phyloP scores from a whole-genome alignment of 192 early-diverging fungal genomes.

The Cetraspora pellucida region DNA sequence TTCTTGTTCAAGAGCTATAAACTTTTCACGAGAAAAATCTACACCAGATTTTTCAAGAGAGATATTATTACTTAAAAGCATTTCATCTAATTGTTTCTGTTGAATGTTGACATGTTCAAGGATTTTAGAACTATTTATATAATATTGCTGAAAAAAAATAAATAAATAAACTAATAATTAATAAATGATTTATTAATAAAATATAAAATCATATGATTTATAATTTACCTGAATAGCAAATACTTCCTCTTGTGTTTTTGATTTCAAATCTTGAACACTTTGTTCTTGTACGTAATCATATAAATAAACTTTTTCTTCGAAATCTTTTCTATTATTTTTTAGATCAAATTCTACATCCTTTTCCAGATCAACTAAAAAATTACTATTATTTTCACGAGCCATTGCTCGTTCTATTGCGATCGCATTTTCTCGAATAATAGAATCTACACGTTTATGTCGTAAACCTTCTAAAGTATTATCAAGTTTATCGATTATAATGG shows the following conservation, averaged over 20 bases:
- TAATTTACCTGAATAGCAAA: conserved; percentile 14
- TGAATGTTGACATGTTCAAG: conserved; percentile 6
- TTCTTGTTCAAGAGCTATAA: conserved; percentile 41
- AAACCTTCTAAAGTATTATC: conserved; percentile 20
- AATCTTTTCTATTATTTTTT: not conserved
- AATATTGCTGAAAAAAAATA: conserved; percentile 1
- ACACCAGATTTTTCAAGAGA: conserved; percentile 40
- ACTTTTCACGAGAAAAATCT: conserved; percentile 40
- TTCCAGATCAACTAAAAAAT: not conserved
- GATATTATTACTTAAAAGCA: conserved; percentile 26
- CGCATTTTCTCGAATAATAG: conserved; percentile 25
- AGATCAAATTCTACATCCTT: not conserved
- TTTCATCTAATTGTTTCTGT: conserved; percentile 3
- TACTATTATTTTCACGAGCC: not conserved
- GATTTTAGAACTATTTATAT: conserved; percentile 6
- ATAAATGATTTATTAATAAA: not conserved
- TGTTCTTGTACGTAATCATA: conserved; percentile 34
- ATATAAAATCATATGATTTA: not conserved
- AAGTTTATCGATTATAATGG: conserved; percentile 12
- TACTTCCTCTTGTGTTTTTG: conserved; percentile 33
- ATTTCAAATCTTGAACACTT: conserved; percentile 27
- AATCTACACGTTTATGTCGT: conserved; percentile 22
- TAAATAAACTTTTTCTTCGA: conserved; percentile 20
- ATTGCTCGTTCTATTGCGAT: conserved; percentile 9
- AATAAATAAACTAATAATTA: not conserved